Evolutionary conservation across 768 basidiomycete genomes (phyloP).

Genomic region (Agaricus sinodeliciosus): DNA sequence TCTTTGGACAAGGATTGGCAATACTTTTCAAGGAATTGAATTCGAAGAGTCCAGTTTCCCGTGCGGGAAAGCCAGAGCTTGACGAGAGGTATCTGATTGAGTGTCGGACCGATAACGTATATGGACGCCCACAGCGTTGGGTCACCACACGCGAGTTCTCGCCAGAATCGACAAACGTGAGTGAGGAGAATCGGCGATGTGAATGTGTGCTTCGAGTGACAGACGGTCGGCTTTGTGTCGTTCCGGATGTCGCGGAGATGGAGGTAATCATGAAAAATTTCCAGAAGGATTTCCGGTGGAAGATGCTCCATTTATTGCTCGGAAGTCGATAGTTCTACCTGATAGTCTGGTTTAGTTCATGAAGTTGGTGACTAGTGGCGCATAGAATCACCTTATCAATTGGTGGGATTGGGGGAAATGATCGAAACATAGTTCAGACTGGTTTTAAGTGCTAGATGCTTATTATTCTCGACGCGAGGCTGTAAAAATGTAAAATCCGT

Average conservation of each 20-base stretch:
- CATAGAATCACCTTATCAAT: too few relatives aligned
- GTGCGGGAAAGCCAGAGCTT: background rate
- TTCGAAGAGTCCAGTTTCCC: background rate
- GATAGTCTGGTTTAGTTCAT: too few relatives aligned
- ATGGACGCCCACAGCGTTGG: background rate
- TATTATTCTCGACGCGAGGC: too few relatives aligned
- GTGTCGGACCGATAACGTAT: background rate
- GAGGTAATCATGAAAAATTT: background rate
- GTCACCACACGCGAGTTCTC: background rate
- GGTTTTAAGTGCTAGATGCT: too few relatives aligned
- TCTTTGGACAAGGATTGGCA: background rate
- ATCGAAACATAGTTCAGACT: too few relatives aligned
- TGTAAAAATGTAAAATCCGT: too few relatives aligned
- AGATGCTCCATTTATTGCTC: background rate
- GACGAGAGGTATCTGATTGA: background rate
- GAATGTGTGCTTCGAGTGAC: background rate
- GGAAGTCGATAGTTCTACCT: too few relatives aligned
- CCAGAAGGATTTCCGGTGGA: background rate
- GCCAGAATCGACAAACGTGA: slow-evolving; percentile 1
- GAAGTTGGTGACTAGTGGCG: too few relatives aligned
- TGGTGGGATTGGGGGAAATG: too few relatives aligned
- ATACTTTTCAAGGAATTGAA: background rate
- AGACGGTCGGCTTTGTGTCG: background rate
- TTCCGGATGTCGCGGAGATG: background rate
- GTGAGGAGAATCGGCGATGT: background rate